Percentiles rank a stretch among this genome's conserved stretches.
phyloP scores from a whole-genome alignment of 2,329 filamentous ascomycete genomes.

The Endocalyx cinctus region DNA sequence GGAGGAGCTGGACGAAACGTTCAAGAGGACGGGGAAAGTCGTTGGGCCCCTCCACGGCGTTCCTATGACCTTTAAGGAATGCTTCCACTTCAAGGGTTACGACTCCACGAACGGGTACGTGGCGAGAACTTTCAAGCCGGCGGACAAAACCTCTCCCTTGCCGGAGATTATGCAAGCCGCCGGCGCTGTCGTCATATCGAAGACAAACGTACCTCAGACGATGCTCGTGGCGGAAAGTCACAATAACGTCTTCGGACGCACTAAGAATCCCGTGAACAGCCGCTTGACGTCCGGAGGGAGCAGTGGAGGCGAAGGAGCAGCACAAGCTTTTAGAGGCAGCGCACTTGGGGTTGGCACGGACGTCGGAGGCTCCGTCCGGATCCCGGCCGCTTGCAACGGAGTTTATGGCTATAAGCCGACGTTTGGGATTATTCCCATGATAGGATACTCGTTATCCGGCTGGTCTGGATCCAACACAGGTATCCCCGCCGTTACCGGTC shows the following conservation, averaged over 20 bases:
- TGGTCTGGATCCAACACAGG: constrained; percentile 26
- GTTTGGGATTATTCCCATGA: constrained; percentile 26
- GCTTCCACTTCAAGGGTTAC: constrained; percentile 23
- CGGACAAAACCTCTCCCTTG: constrained; percentile 13
- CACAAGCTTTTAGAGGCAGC: constrained; percentile 18
- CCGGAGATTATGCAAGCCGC: constrained; percentile 13
- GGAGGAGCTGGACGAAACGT: constrained; percentile 31
- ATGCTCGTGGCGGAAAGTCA: constrained; percentile 18
- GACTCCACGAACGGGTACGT: constrained; percentile 26
- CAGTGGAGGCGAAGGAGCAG: constrained; percentile 18
- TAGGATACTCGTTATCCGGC: constrained; percentile 25
- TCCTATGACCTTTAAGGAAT: constrained; percentile 38
- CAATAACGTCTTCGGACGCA: constrained; percentile 20
- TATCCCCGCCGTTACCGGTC: constrained; percentile 23
- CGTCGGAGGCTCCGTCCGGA: constrained; percentile 19
- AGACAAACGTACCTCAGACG: constrained; percentile 28
- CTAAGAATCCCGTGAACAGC: constrained; percentile 17
- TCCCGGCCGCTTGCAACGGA: constrained; percentile 26
- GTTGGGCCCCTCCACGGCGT: constrained; percentile 50
- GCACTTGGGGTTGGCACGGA: constrained; percentile 20
- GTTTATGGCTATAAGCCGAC: constrained; percentile 26
- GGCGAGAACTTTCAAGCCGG: constrained; percentile 14
- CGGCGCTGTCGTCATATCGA: constrained; percentile 15
- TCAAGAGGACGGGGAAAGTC: constrained; percentile 31
- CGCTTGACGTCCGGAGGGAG: constrained; percentile 17